Percentiles rank a stretch among this genome's conserved stretches.
Conservation (phyloP, 2,329 filamentous ascomycete species). For the Coniella lustricola region DNA sequence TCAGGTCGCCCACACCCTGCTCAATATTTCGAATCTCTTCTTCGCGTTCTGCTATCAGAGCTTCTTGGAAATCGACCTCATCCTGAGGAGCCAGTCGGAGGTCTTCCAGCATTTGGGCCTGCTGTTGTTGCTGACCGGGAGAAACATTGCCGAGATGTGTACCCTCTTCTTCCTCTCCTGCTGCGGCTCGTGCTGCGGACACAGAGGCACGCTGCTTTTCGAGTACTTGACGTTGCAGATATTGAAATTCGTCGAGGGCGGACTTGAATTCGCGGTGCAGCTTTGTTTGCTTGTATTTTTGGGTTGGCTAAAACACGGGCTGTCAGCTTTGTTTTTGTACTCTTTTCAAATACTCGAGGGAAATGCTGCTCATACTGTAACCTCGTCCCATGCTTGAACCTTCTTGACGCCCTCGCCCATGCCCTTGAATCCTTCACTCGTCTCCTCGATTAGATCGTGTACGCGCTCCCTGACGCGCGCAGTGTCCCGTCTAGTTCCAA, state of each 20-base stretch:
- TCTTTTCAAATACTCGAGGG: background rate
- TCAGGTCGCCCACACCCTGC: conserved; percentile 89
- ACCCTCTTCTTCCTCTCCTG: conserved; percentile 56
- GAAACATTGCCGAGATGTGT: conserved; percentile 22
- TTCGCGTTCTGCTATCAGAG: conserved; percentile 91
- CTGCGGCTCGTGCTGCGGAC: conserved; percentile 66
- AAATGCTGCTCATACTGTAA: conserved; percentile 52
- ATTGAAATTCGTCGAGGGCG: conserved; percentile 84
- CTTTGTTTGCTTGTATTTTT: conserved; percentile 95
- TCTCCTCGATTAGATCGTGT: conserved; percentile 79
- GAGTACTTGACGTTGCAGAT: conserved; percentile 79
- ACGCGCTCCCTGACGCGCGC: conserved; percentile 86
- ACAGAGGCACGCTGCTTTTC: conserved; percentile 89
- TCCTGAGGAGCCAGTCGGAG: conserved; percentile 79
- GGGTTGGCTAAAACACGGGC: conserved; percentile 59
- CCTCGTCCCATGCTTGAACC: conserved; percentile 78
- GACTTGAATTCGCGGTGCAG: conserved; percentile 88
- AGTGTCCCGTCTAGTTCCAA: conserved; percentile 88
- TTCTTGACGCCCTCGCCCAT: conserved; percentile 92
- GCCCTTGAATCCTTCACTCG: conserved; percentile 78
- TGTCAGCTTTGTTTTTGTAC: background rate
- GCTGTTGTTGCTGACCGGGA: conserved; percentile 43
- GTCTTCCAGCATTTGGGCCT: conserved; percentile 66
- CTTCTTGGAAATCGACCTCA: conserved; percentile 96
- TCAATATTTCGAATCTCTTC: conserved; percentile 97